Conservation (phyloP, 2,329 filamentous ascomycete species). For the Aspergillus flavus region DNA sequence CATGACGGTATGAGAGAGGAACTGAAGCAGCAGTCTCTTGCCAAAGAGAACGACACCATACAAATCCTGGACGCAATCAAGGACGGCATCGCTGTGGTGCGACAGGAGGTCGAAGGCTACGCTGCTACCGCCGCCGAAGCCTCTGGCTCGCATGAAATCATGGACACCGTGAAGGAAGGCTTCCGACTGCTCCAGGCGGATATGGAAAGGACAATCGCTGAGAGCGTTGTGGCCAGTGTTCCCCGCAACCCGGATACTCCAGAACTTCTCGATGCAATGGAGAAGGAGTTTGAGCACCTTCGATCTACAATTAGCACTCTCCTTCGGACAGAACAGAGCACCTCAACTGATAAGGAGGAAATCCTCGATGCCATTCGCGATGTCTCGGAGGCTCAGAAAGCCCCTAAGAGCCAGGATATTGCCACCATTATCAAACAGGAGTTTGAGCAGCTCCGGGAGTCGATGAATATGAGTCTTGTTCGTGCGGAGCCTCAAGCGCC, state of each 20-base stretch:
- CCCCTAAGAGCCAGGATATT: slow-evolving; percentile 25
- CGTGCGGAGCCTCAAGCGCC: slow-evolving; percentile 39
- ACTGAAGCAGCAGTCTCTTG: slow-evolving; percentile 77
- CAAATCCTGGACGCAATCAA: slow-evolving; percentile 86
- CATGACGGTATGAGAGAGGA: slow-evolving; percentile 64
- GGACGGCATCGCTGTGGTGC: slow-evolving; percentile 80
- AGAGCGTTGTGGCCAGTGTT: slow-evolving; percentile 39
- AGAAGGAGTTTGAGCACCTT: slow-evolving; percentile 79
- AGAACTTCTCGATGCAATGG: slow-evolving; percentile 72
- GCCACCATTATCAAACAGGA: slow-evolving; percentile 59
- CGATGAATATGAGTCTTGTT: slow-evolving; percentile 34
- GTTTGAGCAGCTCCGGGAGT: slow-evolving; percentile 62
- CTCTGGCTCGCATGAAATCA: slow-evolving; percentile 74
- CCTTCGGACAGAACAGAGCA: slow-evolving; percentile 62
- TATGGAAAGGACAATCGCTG: slow-evolving; percentile 55
- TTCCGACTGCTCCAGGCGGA: slow-evolving; percentile 64
- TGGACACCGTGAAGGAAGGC: slow-evolving; percentile 67
- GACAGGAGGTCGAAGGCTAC: slow-evolving; percentile 78
- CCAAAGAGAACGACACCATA: slow-evolving; percentile 79
- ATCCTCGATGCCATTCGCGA: slow-evolving; percentile 64
- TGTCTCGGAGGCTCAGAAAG: slow-evolving; percentile 40
- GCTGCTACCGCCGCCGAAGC: slow-evolving; percentile 72
- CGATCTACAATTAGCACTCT: slow-evolving; percentile 75
- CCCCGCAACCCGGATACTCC: slow-evolving; percentile 60
- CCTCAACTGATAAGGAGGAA: slow-evolving; percentile 59